Conservation (phyloP, 2,329 filamentous ascomycete species). For the Calonectria ilicicola region DNA sequence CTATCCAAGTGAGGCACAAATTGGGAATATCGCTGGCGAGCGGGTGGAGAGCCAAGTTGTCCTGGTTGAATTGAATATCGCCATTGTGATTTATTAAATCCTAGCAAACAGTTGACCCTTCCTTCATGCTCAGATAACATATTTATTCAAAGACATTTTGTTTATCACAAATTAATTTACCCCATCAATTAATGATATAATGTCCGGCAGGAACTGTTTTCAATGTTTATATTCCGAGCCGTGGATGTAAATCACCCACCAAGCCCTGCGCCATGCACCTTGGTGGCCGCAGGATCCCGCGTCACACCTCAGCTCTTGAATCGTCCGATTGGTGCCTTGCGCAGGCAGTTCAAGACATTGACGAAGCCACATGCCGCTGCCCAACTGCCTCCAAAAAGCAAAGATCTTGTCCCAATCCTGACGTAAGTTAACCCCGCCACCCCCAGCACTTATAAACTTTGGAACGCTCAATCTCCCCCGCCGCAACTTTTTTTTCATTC, state of each 20-base stretch:
- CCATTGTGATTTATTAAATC: background rate
- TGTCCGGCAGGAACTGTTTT: background rate
- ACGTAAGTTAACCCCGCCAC: conserved; percentile 22
- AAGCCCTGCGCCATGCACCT: conserved; percentile 20
- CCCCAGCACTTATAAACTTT: conserved; percentile 25
- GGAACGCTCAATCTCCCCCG: background rate
- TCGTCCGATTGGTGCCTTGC: conserved; percentile 33
- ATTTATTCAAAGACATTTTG: background rate
- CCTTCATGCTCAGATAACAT: no score
- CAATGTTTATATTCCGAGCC: background rate
- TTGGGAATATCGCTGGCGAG: background rate
- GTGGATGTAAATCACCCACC: background rate
- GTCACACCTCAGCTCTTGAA: conserved; percentile 20
- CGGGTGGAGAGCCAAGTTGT: background rate
- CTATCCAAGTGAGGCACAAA: background rate
- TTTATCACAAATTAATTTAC: background rate
- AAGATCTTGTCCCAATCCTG: conserved; percentile 15
- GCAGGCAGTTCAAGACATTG: conserved; percentile 12
- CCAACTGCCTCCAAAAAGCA: conserved; percentile 6
- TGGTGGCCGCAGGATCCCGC: conserved; percentile 26
- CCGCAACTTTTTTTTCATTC: background rate
- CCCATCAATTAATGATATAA: background rate
- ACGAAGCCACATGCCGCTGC: conserved; percentile 3
- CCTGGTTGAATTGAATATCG: background rate
- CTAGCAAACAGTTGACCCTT: background rate